Percentiles rank a stretch among this genome's conserved stretches.
phyloP scores from a whole-genome alignment of 371 early-diverging fungal species.

The Cokeromyces recurvatus region DNA sequence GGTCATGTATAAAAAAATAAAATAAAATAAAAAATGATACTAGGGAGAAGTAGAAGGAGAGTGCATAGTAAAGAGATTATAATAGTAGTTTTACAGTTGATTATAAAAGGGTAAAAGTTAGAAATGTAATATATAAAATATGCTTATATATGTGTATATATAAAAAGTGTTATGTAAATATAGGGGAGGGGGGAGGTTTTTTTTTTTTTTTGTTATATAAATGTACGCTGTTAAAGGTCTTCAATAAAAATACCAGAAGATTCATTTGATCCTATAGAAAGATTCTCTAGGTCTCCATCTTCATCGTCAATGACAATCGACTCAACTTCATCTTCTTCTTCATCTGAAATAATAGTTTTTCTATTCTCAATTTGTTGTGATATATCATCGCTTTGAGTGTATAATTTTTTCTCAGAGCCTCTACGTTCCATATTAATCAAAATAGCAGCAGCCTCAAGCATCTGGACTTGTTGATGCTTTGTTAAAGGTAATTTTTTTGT shows the following conservation, averaged over 20 bases:
- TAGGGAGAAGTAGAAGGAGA: too few species aligned
- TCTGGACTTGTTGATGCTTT: conserved; percentile 74
- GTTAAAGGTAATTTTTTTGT: conserved; percentile 60
- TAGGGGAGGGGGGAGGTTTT: too few species aligned
- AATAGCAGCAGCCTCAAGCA: conserved; percentile 73
- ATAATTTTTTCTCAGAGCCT: background rate
- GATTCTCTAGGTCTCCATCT: conserved; percentile 5
- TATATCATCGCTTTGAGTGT: background rate
- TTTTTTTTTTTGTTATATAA: too few species aligned
- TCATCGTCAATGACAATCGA: conserved; percentile 25
- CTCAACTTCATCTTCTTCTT: conserved; percentile 16
- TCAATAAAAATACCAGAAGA: conserved; percentile 23
- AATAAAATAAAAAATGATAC: too few species aligned
- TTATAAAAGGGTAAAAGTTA: too few species aligned
- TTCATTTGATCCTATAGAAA: conserved; percentile 1
- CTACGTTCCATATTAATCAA: conserved; percentile 52
- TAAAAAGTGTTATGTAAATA: too few species aligned
- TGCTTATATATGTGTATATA: too few species aligned
- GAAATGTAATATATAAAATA: too few species aligned
- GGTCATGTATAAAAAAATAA: too few species aligned
- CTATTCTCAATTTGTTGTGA: background rate
- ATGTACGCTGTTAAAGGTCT: conserved; percentile 22
- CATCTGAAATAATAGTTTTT: background rate
- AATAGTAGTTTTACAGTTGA: too few species aligned
- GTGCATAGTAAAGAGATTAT: too few species aligned